Evolutionary conservation across 495 filamentous ascomycete genomes (phyloP).

Genomic region (Aspergillus haitiensis): DNA sequence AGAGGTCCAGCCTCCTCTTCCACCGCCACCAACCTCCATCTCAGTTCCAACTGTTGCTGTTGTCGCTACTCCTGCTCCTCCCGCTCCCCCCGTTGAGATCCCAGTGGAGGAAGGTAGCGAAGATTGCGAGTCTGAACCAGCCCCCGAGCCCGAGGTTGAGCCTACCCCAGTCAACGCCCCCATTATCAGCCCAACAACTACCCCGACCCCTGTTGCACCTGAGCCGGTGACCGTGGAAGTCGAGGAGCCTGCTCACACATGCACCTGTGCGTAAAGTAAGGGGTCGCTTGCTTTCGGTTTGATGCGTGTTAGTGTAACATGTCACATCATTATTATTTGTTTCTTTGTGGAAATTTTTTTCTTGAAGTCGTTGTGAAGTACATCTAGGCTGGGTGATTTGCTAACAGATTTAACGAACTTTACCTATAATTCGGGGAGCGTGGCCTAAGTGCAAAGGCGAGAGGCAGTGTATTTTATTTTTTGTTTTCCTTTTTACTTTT

Average conservation of each 20-base stretch:
- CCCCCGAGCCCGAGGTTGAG: no score
- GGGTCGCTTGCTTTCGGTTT: not conserved
- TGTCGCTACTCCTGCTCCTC: slow-evolving; percentile 15
- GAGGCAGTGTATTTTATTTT: no score
- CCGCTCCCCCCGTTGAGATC: slow-evolving; percentile 13
- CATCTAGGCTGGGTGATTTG: no score
- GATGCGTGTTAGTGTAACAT: no score
- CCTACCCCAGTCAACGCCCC: no score
- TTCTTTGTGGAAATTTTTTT: not conserved
- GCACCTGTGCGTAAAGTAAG: not conserved
- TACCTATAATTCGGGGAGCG: no score
- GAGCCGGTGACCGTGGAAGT: slow-evolving; percentile 6
- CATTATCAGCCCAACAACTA: no score
- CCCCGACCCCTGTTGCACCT: not conserved
- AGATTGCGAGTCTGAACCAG: not conserved
- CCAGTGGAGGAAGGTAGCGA: slow-evolving; percentile 2
- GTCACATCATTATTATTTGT: not conserved
- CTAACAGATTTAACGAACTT: no score
- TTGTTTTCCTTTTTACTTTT: no score
- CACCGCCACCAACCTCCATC: slow-evolving; percentile 20
- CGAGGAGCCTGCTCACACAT: not conserved
- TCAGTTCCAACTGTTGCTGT: slow-evolving; percentile 23
- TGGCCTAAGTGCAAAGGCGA: no score
- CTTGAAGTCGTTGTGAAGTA: not conserved
- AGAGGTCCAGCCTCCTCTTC: slow-evolving; percentile 4